These are phyloP conservation scores for Malassezia sympodialis DNA, from an alignment of 1,284 basidiomycete genomes.

Conservation along the genomic window DNA sequence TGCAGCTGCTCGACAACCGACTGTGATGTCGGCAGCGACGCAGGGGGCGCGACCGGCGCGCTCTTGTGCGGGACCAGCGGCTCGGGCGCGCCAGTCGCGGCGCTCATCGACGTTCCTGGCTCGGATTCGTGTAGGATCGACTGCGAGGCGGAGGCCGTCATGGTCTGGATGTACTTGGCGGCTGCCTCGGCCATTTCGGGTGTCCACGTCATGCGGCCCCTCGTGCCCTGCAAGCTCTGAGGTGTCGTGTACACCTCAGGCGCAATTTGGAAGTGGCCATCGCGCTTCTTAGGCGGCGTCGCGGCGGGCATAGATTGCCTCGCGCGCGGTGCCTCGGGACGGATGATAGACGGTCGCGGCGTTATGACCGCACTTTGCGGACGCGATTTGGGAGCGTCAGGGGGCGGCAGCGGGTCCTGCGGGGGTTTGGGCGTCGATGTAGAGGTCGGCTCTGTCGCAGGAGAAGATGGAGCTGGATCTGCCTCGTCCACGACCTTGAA, in stretches of 20 bases:
- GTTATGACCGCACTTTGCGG: neutral
- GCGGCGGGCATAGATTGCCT: neutral
- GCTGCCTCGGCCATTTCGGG: conserved; percentile 17
- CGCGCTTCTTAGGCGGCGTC: neutral
- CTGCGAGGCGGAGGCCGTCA: conserved; percentile 10
- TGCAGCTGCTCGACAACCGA: conserved; percentile 16
- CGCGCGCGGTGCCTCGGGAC: neutral
- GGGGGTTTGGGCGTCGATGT: neutral
- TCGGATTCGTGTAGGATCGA: neutral
- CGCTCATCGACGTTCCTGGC: neutral
- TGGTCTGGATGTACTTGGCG: conserved; percentile 17
- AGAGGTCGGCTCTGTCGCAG: neutral
- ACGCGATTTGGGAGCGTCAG: neutral
- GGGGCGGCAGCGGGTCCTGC: neutral
- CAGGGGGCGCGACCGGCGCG: neutral
- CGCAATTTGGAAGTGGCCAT: conserved; percentile 8
- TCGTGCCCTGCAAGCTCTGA: neutral
- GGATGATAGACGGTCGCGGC: neutral
- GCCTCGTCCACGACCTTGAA: neutral
- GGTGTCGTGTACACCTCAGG: conserved; percentile 19
- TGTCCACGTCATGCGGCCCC: conserved; percentile 18
- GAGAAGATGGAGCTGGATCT: neutral
- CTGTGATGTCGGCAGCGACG: conserved; percentile 7
- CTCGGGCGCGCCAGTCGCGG: neutral
- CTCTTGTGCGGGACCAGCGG: neutral